Conservation (phyloP, 164 flowering plant genomes). For the Nelumbo lutea region DNA sequence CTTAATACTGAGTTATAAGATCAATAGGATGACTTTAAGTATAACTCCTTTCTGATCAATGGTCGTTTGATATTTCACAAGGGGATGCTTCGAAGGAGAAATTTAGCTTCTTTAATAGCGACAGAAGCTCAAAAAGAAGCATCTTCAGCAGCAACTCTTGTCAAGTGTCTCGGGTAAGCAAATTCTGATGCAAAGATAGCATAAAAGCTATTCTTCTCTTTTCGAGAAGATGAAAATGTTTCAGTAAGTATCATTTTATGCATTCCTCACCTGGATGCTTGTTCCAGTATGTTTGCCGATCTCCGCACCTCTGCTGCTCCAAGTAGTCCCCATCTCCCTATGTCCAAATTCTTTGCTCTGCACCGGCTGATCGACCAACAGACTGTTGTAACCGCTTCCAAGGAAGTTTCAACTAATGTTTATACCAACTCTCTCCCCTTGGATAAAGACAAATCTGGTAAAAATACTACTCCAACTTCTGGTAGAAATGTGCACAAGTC, state of each 20-base stretch:
- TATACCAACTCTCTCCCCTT: constrained; percentile 11
- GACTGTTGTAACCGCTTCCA: constrained; percentile 12
- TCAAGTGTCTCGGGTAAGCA: constrained; percentile 61
- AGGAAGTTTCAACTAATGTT: constrained; percentile 25
- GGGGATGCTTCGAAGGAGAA: constrained; percentile 69
- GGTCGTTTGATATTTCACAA: constrained; percentile 18
- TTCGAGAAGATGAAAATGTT: background rate
- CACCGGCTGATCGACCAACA: constrained; percentile 52
- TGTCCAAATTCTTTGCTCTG: constrained; percentile 69
- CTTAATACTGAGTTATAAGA: no score
- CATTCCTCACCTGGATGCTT: background rate
- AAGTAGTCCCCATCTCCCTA: constrained; percentile 44
- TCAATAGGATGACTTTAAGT: no score
- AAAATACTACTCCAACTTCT: constrained; percentile 12
- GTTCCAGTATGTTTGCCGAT: constrained; percentile 72
- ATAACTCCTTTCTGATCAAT: background rate
- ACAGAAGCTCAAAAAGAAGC: constrained; percentile 90
- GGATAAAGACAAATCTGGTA: constrained; percentile 32
- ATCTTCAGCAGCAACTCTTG: constrained; percentile 51
- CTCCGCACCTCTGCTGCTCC: constrained; percentile 55
- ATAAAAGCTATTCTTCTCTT: background rate
- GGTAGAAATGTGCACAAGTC: constrained; percentile 25
- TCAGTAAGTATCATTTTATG: background rate
- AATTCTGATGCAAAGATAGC: background rate
- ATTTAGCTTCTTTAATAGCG: constrained; percentile 71